A percentile compares a stretch with the other conserved stretches of the same genome.
phyloP scores from a whole-genome alignment of 768 basidiomycete genomes.

The Lactarius tabidus region DNA sequence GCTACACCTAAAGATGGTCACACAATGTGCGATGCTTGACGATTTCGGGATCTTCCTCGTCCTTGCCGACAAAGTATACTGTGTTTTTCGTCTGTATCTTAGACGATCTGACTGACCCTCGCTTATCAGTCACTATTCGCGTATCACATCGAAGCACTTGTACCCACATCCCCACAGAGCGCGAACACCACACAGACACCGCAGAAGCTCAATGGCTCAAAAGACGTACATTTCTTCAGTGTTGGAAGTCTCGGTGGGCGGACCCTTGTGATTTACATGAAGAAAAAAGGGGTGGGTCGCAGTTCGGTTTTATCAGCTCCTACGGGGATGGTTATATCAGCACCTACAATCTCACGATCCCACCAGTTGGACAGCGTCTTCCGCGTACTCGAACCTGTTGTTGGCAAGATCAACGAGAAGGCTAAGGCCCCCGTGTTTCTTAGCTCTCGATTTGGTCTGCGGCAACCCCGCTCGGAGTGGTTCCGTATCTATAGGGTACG shows the following conservation, averaged over 20 bases:
- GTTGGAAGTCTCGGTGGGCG: constrained; percentile 84
- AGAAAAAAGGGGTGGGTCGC: constrained; percentile 75
- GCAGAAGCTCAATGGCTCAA: constrained; percentile 85
- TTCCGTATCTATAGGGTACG: constrained; percentile 82
- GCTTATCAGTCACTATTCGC: constrained; percentile 71
- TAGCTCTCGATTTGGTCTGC: constrained; percentile 69
- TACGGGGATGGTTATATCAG: too few relatives aligned
- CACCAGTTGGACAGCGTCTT: constrained; percentile 81
- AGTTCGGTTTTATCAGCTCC: constrained; percentile 22
- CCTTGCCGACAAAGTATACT: constrained; percentile 76
- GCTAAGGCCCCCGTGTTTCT: constrained; percentile 66
- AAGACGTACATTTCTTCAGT: constrained; percentile 94
- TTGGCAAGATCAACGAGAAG: constrained; percentile 79
- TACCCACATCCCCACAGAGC: constrained; percentile 76
- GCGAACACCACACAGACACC: constrained; percentile 71
- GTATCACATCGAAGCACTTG: constrained; percentile 93
- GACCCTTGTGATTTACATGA: constrained; percentile 92
- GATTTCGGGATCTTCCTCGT: constrained; percentile 97
- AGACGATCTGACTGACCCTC: neutral
- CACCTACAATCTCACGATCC: constrained; percentile 13
- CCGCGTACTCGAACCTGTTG: constrained; percentile 96
- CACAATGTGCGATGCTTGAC: constrained; percentile 93
- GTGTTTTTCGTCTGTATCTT: neutral
- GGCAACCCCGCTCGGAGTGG: constrained; percentile 86
- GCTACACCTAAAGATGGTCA: constrained; percentile 88